Percentiles rank a stretch among this genome's conserved stretches.
Evolutionary conservation across 129 eudicot genomes (phyloP).

Genomic region (Gnaphalium uliginosum): DNA sequence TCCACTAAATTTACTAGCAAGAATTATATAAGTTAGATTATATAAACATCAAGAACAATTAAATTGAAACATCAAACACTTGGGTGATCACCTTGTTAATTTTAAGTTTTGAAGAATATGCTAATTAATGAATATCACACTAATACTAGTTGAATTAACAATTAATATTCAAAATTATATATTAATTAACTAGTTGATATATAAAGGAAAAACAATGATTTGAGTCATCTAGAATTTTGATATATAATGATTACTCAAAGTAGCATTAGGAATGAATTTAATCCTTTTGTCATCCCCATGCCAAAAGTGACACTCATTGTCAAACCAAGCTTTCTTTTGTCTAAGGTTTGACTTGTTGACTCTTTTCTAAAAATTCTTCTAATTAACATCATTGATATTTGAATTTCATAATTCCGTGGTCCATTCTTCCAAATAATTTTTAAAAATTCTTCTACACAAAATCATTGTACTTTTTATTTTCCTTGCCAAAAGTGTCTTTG

Average conservation of each 20-base stretch:
- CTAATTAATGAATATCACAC: neutral
- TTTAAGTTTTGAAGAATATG: neutral
- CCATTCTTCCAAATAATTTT: neutral
- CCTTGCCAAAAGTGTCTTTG: too few relatives aligned
- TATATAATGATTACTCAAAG: slow-evolving; percentile 24
- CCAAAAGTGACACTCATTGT: slow-evolving; percentile 23
- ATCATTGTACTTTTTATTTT: neutral
- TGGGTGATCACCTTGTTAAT: too few relatives aligned
- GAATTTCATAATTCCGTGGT: neutral
- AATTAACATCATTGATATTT: neutral
- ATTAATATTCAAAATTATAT: neutral
- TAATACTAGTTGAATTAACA: neutral
- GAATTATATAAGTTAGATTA: too few relatives aligned
- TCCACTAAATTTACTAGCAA: too few relatives aligned
- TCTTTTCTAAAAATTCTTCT: neutral
- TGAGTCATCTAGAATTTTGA: slow-evolving; percentile 19
- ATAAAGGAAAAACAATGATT: slow-evolving; percentile 20
- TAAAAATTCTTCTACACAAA: neutral
- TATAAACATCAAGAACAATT: too few relatives aligned
- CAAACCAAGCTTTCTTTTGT: slow-evolving; percentile 6
- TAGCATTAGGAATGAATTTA: slow-evolving; percentile 3
- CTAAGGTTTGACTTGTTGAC: slow-evolving; percentile 9
- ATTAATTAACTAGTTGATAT: neutral
- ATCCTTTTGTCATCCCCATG: slow-evolving; percentile 20
- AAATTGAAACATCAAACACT: too few relatives aligned